A percentile compares a stretch with the other conserved stretches of the same genome.
phyloP scores from a whole-genome alignment of 2,329 filamentous ascomycete genomes.

The Nemania diffusa region DNA sequence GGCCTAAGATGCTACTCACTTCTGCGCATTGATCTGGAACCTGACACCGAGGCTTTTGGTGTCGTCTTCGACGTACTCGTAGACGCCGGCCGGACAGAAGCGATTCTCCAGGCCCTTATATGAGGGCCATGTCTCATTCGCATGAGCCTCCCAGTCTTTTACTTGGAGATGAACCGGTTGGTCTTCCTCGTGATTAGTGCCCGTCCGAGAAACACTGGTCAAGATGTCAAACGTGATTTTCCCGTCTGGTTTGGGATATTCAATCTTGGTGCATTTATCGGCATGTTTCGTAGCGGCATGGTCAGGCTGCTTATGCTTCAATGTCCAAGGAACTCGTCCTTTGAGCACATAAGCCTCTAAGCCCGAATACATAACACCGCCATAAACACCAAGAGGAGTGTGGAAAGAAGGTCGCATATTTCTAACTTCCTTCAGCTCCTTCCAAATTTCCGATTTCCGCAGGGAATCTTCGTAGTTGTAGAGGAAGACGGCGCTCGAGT shows the following conservation, averaged over 20 bases:
- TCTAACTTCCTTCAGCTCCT: constrained; percentile 91
- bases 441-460: constrained; percentile 88
- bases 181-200: constrained; percentile 98
- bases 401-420: constrained; percentile 99
- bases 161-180: constrained; percentile 97
- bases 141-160: constrained; percentile 92
- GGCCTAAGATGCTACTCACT: constrained; percentile 70
- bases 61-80: constrained; percentile 96
- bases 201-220: constrained; percentile 92
- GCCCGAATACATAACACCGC: constrained; percentile 91
- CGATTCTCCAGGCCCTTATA: constrained; percentile 95
- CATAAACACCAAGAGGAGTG: constrained; percentile 84
- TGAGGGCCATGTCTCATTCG: constrained; percentile 80
- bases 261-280: constrained; percentile 85
- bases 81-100: constrained; percentile 97
- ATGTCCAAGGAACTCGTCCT: constrained; percentile 89
- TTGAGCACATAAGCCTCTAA: constrained; percentile 89
- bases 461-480: constrained; percentile 94
- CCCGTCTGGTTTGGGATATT: constrained; percentile 96
- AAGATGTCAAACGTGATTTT: constrained; percentile 96
- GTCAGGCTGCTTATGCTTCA: constrained; percentile 85
- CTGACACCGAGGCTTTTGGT: constrained; percentile 87
- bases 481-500: constrained; percentile 82
- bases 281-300: constrained; percentile 82
- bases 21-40: constrained; percentile 98